Evolutionary conservation across 331 rosid genomes (phyloP), one percentile per base, ranked within the genome.

Genomic region (Quercus phellos): DNA sequence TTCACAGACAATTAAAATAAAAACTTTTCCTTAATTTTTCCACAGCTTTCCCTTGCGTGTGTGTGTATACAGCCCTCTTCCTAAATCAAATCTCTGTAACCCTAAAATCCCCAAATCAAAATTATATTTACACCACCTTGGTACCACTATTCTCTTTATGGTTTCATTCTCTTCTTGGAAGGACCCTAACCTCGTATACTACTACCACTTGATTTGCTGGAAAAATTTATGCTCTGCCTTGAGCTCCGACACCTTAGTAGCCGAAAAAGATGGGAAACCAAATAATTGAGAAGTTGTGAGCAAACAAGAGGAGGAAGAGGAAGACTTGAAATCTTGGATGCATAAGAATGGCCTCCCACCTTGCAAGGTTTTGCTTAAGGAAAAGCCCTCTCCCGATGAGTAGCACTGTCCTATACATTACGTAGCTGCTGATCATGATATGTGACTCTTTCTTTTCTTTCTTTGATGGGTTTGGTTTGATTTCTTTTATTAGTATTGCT

Each of bases 321-420:
- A 78, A 13, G 97, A 92, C 86, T 82, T 94, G 90, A 89, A 92
- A 78, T 79, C 92, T 66, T 94, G 97, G 98, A 92, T 94, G 99
- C 97, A 87, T 81, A 72, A 86, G 76, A 89, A 90, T 59, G 98
- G 97, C 21, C 96, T 92, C 21, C 97, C 98, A 38, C 90, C 91
- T 12, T 92, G 98, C 77, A 94, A 92, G 88, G 97, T 94, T 64
- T 85, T 87, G 80, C 88, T 92, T 60, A 85, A 88, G 29, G 99
- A 92, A 30, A 86, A 77, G 51, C 84, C 96, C 82, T 82, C 92
- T 9, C 88, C 70, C 59, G 77, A 87, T 84, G 88, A 78, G 72
- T 80, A 74, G 58, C 91, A 66, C 35, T 76, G 89, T 73, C 87
- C 98, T 9, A 90, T 92, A 42, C 99, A 89, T 76, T 91, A 90